Evolutionary conservation across 164 flowering plant genomes (phyloP).

Genomic region (Chimonanthus salicifolius): DNA sequence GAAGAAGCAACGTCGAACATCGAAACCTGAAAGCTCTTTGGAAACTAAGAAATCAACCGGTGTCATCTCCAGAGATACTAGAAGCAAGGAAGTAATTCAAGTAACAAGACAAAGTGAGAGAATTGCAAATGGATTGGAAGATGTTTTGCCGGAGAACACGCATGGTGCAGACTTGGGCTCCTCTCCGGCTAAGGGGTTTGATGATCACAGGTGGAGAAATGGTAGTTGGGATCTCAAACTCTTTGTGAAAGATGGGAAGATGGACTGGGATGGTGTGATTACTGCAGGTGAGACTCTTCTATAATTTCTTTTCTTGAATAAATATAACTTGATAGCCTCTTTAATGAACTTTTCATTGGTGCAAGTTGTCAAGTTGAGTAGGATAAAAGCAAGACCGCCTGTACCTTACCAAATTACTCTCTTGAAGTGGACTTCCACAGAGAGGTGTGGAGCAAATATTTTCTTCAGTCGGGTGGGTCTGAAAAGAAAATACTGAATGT

Average conservation of each 20-base stretch:
- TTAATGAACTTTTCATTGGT: too few relatives aligned
- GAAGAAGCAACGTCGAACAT: slow-evolving; percentile 25
- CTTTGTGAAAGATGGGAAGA: slow-evolving; percentile 56
- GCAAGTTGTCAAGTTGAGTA: too few relatives aligned
- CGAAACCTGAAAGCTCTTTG: slow-evolving; percentile 15
- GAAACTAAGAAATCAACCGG: slow-evolving; percentile 23
- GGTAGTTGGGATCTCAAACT: slow-evolving; percentile 67
- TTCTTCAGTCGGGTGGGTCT: too few relatives aligned
- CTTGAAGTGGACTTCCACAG: too few relatives aligned
- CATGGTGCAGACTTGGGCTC: slow-evolving; percentile 11
- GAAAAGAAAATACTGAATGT: too few relatives aligned
- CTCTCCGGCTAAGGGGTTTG: slow-evolving; percentile 23
- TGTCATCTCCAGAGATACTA: slow-evolving; percentile 21
- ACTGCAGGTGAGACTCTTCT: slow-evolving; percentile 35
- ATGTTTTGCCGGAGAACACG: not conserved
- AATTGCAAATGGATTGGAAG: not conserved
- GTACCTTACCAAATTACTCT: too few relatives aligned
- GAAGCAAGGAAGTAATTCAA: slow-evolving; percentile 9
- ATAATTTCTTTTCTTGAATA: too few relatives aligned
- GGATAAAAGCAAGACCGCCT: too few relatives aligned
- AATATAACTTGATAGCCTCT: too few relatives aligned
- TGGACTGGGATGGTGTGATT: slow-evolving; percentile 65
- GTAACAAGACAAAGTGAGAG: slow-evolving; percentile 16
- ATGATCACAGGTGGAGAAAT: slow-evolving; percentile 49
- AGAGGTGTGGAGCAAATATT: too few relatives aligned